Evolutionary conservation across 306 rosid species (phyloP).

Genomic region (Alnus rubra): DNA sequence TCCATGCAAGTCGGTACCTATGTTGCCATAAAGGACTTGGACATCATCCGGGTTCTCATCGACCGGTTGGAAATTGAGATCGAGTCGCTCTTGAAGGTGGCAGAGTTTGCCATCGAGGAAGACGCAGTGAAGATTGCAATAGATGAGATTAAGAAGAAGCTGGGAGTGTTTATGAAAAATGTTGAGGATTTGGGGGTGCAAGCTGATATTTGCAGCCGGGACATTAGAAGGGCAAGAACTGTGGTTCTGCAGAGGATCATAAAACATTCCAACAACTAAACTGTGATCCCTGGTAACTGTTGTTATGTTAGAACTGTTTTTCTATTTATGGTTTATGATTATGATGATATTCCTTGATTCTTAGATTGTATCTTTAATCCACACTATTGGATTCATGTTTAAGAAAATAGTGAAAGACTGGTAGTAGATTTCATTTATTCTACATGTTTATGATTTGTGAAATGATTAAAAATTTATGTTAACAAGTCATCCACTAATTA

Average conservation of each 20-base stretch:
- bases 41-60: slow-evolving; percentile 63
- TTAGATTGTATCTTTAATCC: slow-evolving; percentile 29
- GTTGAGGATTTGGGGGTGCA: slow-evolving; percentile 81
- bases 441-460: slow-evolving; percentile 4
- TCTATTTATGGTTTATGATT: not conserved
- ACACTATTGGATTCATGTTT: slow-evolving; percentile 22
- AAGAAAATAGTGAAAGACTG: slow-evolving; percentile 20
- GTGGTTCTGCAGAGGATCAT: slow-evolving; percentile 91
- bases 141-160: slow-evolving; percentile 75
- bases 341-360: slow-evolving; percentile 34
- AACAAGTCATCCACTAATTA: too few species aligned
- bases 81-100: slow-evolving; percentile 51
- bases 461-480: too few species aligned
- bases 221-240: slow-evolving; percentile 86
- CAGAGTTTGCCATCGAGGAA: slow-evolving; percentile 68
- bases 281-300: slow-evolving; percentile 1
- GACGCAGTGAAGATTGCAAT: slow-evolving; percentile 70
- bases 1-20: slow-evolving; percentile 88
- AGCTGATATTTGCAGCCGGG: slow-evolving; percentile 87
- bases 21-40: slow-evolving; percentile 89
- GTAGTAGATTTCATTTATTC: slow-evolving; percentile 1
- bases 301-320: slow-evolving; percentile 31
- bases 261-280: slow-evolving; percentile 58
- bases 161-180: slow-evolving; percentile 78
- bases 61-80: slow-evolving; percentile 63